These are phyloP conservation scores for Aspergillus asperescens DNA, from an alignment of 495 filamentous ascomycete species.

Conservation along the genomic window DNA sequence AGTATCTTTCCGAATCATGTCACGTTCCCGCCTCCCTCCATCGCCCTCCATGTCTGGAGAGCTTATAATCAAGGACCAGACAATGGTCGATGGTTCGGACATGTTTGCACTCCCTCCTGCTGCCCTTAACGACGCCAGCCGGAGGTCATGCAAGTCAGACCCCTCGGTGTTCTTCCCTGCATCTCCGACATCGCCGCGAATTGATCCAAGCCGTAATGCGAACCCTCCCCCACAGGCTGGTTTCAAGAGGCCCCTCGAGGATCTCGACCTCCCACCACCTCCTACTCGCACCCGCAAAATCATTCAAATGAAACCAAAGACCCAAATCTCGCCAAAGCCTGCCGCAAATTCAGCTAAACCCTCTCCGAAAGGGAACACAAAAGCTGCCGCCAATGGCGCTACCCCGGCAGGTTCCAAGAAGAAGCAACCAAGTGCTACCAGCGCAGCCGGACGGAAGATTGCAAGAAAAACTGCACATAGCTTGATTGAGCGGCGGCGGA, in stretches of 20 bases:
- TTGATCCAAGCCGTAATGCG: conserved; percentile 34
- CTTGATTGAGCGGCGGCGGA: conserved; percentile 81
- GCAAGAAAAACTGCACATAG: conserved; percentile 95
- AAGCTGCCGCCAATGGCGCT: conserved; percentile 23
- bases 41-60: conserved; percentile 84
- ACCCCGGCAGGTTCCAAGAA: conserved; percentile 50
- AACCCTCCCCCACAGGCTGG: conserved; percentile 55
- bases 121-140: conserved; percentile 51
- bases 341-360: conserved; percentile 22
- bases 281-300: conserved; percentile 91
- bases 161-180: conserved; percentile 48
- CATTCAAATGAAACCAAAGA: conserved; percentile 85
- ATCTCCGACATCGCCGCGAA: conserved; percentile 53
- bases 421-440: conserved; percentile 62
- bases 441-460: conserved; percentile 82
- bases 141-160: conserved; percentile 41
- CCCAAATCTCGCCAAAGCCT: conserved; percentile 27
- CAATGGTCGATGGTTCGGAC: conserved; percentile 48
- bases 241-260: conserved; percentile 43
- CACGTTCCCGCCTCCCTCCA: conserved; percentile 64
- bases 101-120: conserved; percentile 81
- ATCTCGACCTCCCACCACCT: conserved; percentile 82
- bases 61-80: conserved; percentile 69
- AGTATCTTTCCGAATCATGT: conserved; percentile 49
- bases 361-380: conserved; percentile 25